Conservation (phyloP, 495 filamentous ascomycete species). For the Pyrenula aspistea region DNA sequence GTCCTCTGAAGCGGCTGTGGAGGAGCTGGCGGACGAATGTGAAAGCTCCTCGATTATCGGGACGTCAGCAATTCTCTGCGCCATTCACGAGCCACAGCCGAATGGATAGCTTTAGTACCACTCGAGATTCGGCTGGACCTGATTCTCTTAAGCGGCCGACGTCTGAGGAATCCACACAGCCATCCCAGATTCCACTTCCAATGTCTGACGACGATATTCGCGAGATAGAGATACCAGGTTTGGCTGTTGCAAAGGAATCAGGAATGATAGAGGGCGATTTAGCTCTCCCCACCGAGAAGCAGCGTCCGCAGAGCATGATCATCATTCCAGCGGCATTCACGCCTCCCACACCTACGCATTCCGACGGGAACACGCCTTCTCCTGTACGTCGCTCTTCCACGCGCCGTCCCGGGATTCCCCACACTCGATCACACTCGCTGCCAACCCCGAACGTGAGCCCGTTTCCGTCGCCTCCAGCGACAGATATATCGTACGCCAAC, state of each 20-base stretch:
- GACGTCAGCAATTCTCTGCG: conserved; percentile 32
- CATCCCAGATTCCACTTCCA: conserved; percentile 50
- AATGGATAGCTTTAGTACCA: conserved; percentile 25
- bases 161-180: conserved; percentile 7
- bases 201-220: conserved; percentile 54
- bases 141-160: conserved; percentile 3
- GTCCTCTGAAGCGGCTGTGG: conserved; percentile 83
- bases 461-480: conserved; percentile 8
- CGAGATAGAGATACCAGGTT: conserved; percentile 62
- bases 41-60: conserved; percentile 24
- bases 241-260: conserved; percentile 45
- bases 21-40: conserved; percentile 87
- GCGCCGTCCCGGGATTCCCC: conserved; percentile 14
- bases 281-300: conserved; percentile 20
- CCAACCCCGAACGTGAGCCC: conserved; percentile 24
- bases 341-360: conserved; percentile 21
- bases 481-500: conserved; percentile 16
- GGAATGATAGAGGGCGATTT: conserved; percentile 35
- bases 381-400: conserved; percentile 17
- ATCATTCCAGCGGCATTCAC: conserved; percentile 28
- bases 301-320: conserved; percentile 53
- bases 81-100: conserved; percentile 24
- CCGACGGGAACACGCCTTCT: conserved; percentile 14
- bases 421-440: conserved; percentile 43
- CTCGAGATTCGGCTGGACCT: conserved; percentile 18